phyloP scores from a whole-genome alignment of 495 filamentous ascomycete genomes.

The Hamigera avellanea region DNA sequence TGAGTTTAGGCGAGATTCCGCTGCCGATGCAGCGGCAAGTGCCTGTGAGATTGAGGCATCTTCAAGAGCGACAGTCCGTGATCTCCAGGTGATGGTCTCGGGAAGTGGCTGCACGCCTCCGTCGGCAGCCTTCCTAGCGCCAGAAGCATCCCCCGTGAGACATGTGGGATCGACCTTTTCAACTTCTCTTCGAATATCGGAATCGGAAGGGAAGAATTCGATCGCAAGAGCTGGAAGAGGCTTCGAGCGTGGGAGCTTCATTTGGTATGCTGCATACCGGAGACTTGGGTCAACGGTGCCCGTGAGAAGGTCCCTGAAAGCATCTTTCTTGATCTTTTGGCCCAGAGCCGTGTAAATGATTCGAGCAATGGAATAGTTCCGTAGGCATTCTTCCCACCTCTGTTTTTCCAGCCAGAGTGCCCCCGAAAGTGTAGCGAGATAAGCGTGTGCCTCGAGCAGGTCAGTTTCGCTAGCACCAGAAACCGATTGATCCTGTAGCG shows the following conservation, averaged over 20 bases:
- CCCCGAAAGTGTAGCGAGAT: conserved; percentile 61
- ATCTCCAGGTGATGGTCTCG: conserved; percentile 78
- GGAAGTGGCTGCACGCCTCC: conserved; percentile 46
- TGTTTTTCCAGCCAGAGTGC: conserved; percentile 75
- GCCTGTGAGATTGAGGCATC: conserved; percentile 83
- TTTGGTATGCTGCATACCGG: conserved; percentile 85
- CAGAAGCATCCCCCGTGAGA: conserved; percentile 50
- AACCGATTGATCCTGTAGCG: conserved; percentile 45
- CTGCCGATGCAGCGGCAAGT: conserved; percentile 44
- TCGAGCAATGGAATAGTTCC: conserved; percentile 60
- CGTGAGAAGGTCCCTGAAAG: conserved; percentile 74
- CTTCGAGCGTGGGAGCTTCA: conserved; percentile 71
- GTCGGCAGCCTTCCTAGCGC: conserved; percentile 41
- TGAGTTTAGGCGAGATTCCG: conserved; percentile 40
- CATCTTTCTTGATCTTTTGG: conserved; percentile 51
- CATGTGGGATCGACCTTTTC: conserved; percentile 61
- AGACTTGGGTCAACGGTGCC: conserved; percentile 87
- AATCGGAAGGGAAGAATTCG: conserved; percentile 56
- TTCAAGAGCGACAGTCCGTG: conserved; percentile 74
- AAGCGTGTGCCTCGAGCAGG: conserved; percentile 78
- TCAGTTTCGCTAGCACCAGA: conserved; percentile 59
- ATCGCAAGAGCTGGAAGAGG: conserved; percentile 67
- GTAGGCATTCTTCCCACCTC: conserved; percentile 70
- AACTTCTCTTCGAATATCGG: conserved; percentile 50
- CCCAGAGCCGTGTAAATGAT: conserved; percentile 74